phyloP scores from a whole-genome alignment of 257 asterid genomes.

The Salvia splendens region DNA sequence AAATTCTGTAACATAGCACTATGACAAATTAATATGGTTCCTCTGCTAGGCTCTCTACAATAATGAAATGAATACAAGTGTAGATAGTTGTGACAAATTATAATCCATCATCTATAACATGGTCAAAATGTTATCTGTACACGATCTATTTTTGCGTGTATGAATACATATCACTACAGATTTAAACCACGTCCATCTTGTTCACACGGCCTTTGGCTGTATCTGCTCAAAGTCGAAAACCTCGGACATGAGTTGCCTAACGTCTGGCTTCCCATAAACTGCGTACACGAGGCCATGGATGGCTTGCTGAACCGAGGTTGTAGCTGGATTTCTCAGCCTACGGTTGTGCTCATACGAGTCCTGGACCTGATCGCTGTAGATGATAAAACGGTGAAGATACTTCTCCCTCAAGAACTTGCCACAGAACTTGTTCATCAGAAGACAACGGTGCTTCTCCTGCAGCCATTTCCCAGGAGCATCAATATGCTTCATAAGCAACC shows the following conservation, averaged over 20 bases:
- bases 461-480: constrained; percentile 98
- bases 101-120: constrained; percentile 11
- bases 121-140: constrained; percentile 24
- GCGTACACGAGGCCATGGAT: constrained; percentile 84
- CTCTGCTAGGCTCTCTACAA: too few relatives aligned
- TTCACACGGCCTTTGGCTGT: constrained; percentile 71
- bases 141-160: constrained; percentile 18
- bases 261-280: constrained; percentile 95
- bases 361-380: constrained; percentile 84
- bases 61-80: not conserved
- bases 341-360: constrained; percentile 89
- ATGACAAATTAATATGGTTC: constrained; percentile 10
- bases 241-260: constrained; percentile 96
- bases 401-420: constrained; percentile 89
- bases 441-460: constrained; percentile 74
- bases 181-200: not conserved
- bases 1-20: constrained; percentile 14
- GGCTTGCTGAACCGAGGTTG: constrained; percentile 94
- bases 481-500: constrained; percentile 90
- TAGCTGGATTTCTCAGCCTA: constrained; percentile 93
- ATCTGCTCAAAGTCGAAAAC: constrained; percentile 90
- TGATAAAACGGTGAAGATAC: constrained; percentile 71
- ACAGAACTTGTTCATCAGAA: constrained; percentile 94
- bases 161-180: not conserved
- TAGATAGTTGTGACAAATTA: not conserved